Conservation (phyloP, 164 flowering plant species). For the Liquidambar formosana region DNA sequence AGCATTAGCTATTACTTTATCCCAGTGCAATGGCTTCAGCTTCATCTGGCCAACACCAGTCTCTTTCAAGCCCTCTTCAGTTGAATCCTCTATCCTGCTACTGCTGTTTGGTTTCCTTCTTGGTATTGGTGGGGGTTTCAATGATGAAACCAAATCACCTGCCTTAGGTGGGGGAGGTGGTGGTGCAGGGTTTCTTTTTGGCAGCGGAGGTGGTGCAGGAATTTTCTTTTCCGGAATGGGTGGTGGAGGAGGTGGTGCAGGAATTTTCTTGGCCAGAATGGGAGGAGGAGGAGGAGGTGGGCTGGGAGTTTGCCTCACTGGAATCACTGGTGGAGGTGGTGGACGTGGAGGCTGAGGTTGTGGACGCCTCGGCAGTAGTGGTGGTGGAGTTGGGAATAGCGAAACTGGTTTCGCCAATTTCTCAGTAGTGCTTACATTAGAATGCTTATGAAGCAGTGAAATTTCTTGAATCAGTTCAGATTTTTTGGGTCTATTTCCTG, state of each 20-base stretch:
- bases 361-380: not conserved
- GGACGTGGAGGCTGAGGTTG: slow-evolving; percentile 19
- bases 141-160: slow-evolving; percentile 16
- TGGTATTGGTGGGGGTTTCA: slow-evolving; percentile 43
- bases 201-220: slow-evolving; percentile 29
- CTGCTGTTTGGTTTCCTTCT: slow-evolving; percentile 23
- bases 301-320: not conserved
- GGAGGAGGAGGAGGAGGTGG: slow-evolving; percentile 21
- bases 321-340: slow-evolving; percentile 25
- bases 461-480: slow-evolving; percentile 24
- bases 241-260: slow-evolving; percentile 30
- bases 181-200: slow-evolving; percentile 20
- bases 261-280: not conserved
- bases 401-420: not conserved
- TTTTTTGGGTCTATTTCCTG: not conserved
- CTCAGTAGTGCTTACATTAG: slow-evolving; percentile 3
- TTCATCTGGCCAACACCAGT: slow-evolving; percentile 35
- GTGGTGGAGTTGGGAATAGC: not conserved
- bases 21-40: slow-evolving; percentile 92
- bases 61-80: slow-evolving; percentile 17
- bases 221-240: slow-evolving; percentile 17
- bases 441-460: slow-evolving; percentile 23
- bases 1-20: slow-evolving; percentile 62
- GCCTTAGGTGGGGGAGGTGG: slow-evolving; percentile 37
- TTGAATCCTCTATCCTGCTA: slow-evolving; percentile 14